Conservation (phyloP, 768 basidiomycete genomes). For the Ramaria sp. region DNA sequence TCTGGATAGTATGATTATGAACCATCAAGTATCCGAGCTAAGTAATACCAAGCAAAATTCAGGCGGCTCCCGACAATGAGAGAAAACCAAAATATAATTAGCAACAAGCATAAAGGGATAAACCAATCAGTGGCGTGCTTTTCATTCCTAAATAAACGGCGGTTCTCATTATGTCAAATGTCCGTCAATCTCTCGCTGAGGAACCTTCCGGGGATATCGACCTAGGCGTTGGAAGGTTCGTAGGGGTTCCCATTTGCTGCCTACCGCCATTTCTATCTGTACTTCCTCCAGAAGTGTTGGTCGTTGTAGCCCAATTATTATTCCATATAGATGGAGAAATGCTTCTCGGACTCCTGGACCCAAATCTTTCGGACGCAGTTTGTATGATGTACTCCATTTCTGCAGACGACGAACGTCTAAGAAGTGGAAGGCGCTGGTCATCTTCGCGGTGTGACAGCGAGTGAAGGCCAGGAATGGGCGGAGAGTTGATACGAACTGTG, state of each 20-base stretch:
- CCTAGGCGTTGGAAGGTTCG: slow-evolving; percentile 7
- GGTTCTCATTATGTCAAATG: background rate
- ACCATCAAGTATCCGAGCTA: too few relatives aligned
- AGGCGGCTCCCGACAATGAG: too few relatives aligned
- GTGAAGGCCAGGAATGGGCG: background rate
- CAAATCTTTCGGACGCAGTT: background rate
- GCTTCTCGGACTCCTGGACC: slow-evolving; percentile 3
- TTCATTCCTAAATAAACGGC: too few relatives aligned
- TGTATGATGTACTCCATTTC: slow-evolving; percentile 7
- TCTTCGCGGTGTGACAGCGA: background rate
- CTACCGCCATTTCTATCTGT: background rate
- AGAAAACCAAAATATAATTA: too few relatives aligned
- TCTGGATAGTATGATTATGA: too few relatives aligned
- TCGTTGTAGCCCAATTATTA: background rate
- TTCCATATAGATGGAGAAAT: background rate
- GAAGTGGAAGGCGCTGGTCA: background rate
- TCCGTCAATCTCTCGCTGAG: background rate
- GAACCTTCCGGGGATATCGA: slow-evolving; percentile 7
- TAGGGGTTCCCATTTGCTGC: background rate
- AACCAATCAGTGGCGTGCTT: too few relatives aligned
- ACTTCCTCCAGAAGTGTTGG: background rate
- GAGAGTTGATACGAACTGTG: slow-evolving; percentile 5
- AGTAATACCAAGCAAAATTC: too few relatives aligned
- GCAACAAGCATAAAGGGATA: too few relatives aligned
- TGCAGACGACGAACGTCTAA: slow-evolving; percentile 1